Base-by-base conservation (phyloP, 2,329 filamentous ascomycete genomes). In the Penicillium sp. region DNA sequence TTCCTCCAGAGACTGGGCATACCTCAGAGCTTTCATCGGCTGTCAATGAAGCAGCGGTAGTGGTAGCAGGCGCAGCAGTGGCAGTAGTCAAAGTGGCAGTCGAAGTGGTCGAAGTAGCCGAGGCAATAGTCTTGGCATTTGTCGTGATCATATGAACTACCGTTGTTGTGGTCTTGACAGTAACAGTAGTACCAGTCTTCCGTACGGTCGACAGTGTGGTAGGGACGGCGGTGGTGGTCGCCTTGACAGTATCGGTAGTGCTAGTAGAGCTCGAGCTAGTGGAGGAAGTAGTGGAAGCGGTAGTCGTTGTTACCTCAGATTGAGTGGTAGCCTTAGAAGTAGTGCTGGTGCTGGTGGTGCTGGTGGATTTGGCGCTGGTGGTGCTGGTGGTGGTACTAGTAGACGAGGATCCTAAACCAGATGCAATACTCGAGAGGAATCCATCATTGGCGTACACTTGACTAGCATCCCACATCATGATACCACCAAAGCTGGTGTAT, bases 401-500 rank as follows among this genome's bases (percentile, higher is more conserved):
- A 42, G 37, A 42, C 3, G 19, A 21, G 6, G 19, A 23, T 42
- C n/a, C 9, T 4, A 42, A 23, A 13, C 5, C 1, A 4, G 37
- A 42, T 14, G 19, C 25, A 46, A 46, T 29, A 14, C 23, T 46
- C 25, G 70, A 69, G 33, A 86, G 72, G 67, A 85, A 85, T 1
- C 82, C 83, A 1, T 56, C 44, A 72, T 87, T 87, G 23, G 73
- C 69, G 58, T 79, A 84, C 1, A 82, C 75, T 72, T 86, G 83
- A 27, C 78, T 81, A 76, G 83, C 82, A 66, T 88, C 86, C 85
- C 85, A 88, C 72, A 87, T 78, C 85, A 88, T 87, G 49, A 85
- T 77, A 26, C 86, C 86, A 13, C 85, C 85, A 67, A 88, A 88
- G 71, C 79, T 85, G 4, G 72, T 70, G 65, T 80, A 88, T 44